Evolutionary conservation across 2,329 filamentous ascomycete genomes (phyloP).

Genomic region (Cladosporium sp.): DNA sequence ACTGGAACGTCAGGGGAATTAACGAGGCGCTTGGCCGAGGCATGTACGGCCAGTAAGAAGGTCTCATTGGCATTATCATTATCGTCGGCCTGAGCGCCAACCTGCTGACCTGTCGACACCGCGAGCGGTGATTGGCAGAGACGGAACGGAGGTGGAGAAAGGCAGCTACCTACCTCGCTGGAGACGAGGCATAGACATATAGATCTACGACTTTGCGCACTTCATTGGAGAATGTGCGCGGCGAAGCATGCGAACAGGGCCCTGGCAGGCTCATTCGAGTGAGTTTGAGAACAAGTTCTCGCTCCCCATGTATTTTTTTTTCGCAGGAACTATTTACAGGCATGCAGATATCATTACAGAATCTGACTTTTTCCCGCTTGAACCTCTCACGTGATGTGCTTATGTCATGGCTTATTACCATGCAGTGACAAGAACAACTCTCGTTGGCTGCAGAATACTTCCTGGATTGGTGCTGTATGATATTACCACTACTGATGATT

Average conservation of each 20-base stretch:
- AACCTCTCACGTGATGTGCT: not conserved
- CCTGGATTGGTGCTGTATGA: no score
- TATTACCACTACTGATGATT: not conserved
- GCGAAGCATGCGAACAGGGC: not conserved
- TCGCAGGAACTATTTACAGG: not conserved
- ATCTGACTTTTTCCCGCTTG: not conserved
- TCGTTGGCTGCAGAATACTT: no score
- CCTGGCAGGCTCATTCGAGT: conserved; percentile 1
- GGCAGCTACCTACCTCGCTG: conserved; percentile 4
- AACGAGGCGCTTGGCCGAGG: conserved; percentile 17
- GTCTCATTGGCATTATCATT: not conserved
- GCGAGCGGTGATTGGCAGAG: not conserved
- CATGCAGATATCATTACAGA: not conserved
- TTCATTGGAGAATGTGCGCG: not conserved
- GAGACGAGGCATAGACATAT: conserved; percentile 12
- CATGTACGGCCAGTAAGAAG: conserved; percentile 11
- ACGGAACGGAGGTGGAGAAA: not conserved
- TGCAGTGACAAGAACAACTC: no score
- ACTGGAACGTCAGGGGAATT: conserved; percentile 33
- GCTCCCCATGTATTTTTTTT: not conserved
- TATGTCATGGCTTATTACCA: not conserved
- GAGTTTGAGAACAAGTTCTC: not conserved
- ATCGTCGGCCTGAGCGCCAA: not conserved
- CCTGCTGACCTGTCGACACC: not conserved
- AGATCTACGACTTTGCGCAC: conserved; percentile 6